phyloP scores from a whole-genome alignment of 225 moss, liverwort and hornwort genomes.

The Takakia lepidozioides region DNA sequence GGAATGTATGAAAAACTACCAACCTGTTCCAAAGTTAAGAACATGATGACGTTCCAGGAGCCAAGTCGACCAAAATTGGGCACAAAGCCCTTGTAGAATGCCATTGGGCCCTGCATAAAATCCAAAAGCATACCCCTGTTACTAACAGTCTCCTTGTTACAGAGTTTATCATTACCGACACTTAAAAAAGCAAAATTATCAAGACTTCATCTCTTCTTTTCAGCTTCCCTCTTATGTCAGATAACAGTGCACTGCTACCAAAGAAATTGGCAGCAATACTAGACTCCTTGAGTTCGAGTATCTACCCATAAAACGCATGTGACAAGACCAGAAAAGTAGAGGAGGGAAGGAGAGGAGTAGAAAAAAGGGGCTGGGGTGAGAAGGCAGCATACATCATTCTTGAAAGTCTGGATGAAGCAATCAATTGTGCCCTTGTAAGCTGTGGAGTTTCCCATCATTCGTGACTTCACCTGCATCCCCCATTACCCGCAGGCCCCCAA shows the following conservation, averaged over 20 bases:
- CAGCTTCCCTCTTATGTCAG: too few species aligned
- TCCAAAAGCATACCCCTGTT: too few species aligned
- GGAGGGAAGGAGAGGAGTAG: background rate
- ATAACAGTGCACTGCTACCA: background rate
- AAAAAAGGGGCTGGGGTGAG: background rate
- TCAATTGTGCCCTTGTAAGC: constrained; percentile 84
- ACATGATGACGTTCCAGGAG: constrained; percentile 99
- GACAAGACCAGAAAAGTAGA: background rate
- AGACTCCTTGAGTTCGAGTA: too few species aligned
- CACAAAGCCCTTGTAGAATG: constrained; percentile 91
- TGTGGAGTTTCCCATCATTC: constrained; percentile 79
- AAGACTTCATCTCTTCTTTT: background rate
- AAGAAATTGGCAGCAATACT: too few species aligned
- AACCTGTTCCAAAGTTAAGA: constrained; percentile 96
- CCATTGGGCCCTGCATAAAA: constrained; percentile 55
- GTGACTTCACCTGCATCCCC: constrained; percentile 96
- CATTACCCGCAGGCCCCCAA: too few species aligned
- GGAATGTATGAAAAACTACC: background rate
- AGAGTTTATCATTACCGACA: too few species aligned
- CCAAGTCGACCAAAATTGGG: constrained; percentile 97
- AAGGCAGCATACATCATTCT: constrained; percentile 55
- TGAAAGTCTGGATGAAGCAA: constrained; percentile 93
- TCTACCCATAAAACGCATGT: background rate
- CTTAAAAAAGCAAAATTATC: background rate
- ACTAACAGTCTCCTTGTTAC: too few species aligned